Conservation (phyloP, 306 rosid genomes). For the Fagus crenata region DNA sequence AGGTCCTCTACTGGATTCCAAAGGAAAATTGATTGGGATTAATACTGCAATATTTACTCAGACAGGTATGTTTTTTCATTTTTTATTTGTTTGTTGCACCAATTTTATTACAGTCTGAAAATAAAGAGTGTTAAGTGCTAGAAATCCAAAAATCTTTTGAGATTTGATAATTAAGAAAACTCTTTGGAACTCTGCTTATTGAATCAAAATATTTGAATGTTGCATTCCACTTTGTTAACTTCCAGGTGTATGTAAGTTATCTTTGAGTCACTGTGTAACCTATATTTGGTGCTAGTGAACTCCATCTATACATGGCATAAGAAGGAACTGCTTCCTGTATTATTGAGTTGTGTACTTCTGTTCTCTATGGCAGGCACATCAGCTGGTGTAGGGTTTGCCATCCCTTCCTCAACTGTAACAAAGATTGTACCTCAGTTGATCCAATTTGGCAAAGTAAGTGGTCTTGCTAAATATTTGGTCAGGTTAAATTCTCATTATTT, state of each 20-base stretch:
- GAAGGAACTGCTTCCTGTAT: slow-evolving; percentile 2
- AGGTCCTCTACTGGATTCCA: slow-evolving; percentile 88
- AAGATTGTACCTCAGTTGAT: slow-evolving; percentile 86
- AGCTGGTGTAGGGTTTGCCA: slow-evolving; percentile 98
- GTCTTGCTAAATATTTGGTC: background rate
- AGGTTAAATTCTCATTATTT: background rate
- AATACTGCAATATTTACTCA: slow-evolving; percentile 95
- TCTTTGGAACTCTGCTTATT: background rate
- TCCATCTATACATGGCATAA: background rate
- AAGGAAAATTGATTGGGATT: slow-evolving; percentile 87
- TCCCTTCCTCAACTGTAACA: slow-evolving; percentile 80
- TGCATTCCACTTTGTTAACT: slow-evolving; percentile 3
- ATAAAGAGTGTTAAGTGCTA: slow-evolving; percentile 5
- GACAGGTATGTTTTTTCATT: slow-evolving; percentile 51
- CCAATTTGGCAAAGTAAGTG: slow-evolving; percentile 73
- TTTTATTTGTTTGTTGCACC: slow-evolving; percentile 1
- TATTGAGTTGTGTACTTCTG: background rate
- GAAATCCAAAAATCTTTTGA: slow-evolving; percentile 15
- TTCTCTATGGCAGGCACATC: slow-evolving; percentile 72
- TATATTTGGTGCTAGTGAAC: slow-evolving; percentile 17
- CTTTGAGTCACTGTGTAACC: slow-evolving; percentile 1
- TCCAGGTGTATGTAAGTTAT: slow-evolving; percentile 19
- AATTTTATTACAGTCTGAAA: background rate
- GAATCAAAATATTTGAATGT: slow-evolving; percentile 2
- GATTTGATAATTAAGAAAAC: slow-evolving; percentile 21